Evolutionary conservation across 768 basidiomycete species (phyloP).

Genomic region (Naganishia onofrii): DNA sequence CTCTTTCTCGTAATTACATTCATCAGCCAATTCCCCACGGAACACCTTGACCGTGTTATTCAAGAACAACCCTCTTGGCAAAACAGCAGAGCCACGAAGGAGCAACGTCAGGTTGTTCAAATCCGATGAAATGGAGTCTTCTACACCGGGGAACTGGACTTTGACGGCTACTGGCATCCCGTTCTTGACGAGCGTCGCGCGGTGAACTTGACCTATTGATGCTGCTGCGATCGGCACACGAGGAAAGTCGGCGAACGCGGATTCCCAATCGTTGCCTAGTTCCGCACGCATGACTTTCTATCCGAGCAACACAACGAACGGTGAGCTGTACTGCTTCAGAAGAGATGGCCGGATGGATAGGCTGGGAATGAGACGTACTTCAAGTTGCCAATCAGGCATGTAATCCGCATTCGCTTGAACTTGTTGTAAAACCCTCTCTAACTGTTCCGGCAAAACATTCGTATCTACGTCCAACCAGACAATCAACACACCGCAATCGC

Average conservation of each 20-base stretch:
- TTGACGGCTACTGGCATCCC: slow-evolving; percentile 59
- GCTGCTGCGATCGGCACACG: slow-evolving; percentile 89
- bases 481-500: background rate
- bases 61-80: slow-evolving; percentile 86
- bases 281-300: slow-evolving; percentile 68
- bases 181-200: slow-evolving; percentile 61
- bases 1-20: slow-evolving; percentile 85
- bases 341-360: background rate
- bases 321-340: background rate
- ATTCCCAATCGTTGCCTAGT: slow-evolving; percentile 71
- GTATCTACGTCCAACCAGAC: slow-evolving; percentile 62
- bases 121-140: slow-evolving; percentile 79
- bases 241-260: slow-evolving; percentile 70
- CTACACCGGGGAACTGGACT: slow-evolving; percentile 92
- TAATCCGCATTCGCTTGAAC: slow-evolving; percentile 96
- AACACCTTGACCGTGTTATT: slow-evolving; percentile 85
- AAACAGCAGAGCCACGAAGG: slow-evolving; percentile 70
- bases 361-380: slow-evolving; percentile 57
- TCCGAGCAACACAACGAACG: slow-evolving; percentile 40
- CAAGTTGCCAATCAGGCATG: slow-evolving; percentile 99
- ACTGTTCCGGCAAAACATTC: slow-evolving; percentile 76
- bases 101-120: slow-evolving; percentile 78
- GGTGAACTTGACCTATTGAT: slow-evolving; percentile 94
- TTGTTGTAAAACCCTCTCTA: slow-evolving; percentile 80
- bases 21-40: slow-evolving; percentile 83